Base-by-base conservation (phyloP, 192 early-diverging fungal species). In the Entomortierella parvispora region DNA sequence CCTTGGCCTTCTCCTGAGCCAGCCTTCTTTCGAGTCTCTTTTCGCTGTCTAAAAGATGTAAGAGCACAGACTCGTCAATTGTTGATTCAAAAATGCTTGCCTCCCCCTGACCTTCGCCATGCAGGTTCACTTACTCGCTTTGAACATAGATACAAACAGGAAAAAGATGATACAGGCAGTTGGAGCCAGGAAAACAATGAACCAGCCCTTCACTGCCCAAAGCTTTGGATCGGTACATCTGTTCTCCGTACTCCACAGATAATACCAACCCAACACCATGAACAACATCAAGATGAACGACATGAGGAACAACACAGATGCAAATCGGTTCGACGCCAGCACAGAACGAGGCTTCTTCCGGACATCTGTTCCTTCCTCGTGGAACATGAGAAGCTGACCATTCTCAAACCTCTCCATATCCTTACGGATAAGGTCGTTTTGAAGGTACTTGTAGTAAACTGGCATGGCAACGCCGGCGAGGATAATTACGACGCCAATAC, bases 181-280 rank as follows among this genome's bases (percentile, higher is more conserved):
- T 2, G 58, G 20, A 2, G 31, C 22, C 48, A 68, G 22, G 7
- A 68, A 26, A 11, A 29, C 66, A 68, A 68, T 60, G 45, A 60
- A 68, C 66, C 66, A 68, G 22, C 48, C 66, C 25, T 68, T 68
- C 3, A 60, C 66, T 8, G 60, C 51, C 58, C 66, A 68, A 22
- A 59, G 48, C 2, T 14, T 37, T 9, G 46, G 23, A 34, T 68
- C 66, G 10, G 45, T 28, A 25, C 58, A 68, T 3, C 25, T 45
- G 40, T 68, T 68, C 28, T 68, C 48, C 12, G 20, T 31, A 20
- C 66, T 44, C 66, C 57, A 68, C 17, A 68, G 50, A 26, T 60
- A 59, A 25, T 60, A 68, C 14, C 42, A 68, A 0, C 66, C 66
- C 34, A 68, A 25, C 7, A n/a, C 66, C 26, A 68, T 49, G 33